Percentiles rank a stretch among this genome's conserved stretches.
Evolutionary conservation across 345 rosid genomes (phyloP).

Genomic region (Eucalyptus brandiana): DNA sequence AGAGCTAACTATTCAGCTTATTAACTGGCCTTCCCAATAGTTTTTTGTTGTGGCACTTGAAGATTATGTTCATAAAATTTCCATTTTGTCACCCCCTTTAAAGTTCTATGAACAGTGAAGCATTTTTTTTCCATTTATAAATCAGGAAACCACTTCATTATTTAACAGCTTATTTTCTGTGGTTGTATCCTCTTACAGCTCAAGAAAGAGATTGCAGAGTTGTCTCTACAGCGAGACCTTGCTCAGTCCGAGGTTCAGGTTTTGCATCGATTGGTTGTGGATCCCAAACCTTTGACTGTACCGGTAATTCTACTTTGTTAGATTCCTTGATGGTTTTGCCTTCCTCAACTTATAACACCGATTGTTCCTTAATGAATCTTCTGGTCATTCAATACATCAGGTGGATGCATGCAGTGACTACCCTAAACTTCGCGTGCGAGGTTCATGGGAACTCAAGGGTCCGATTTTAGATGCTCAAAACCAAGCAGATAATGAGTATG

Average conservation of each 20-base stretch:
- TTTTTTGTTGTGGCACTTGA: neutral
- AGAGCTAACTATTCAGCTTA: neutral
- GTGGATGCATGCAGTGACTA: constrained; percentile 31
- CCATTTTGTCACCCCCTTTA: neutral
- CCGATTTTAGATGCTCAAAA: constrained; percentile 18
- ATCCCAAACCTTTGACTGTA: constrained; percentile 17
- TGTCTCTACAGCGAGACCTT: constrained; percentile 39
- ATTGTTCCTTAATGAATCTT: neutral
- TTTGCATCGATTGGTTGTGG: constrained; percentile 24
- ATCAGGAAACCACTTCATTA: neutral
- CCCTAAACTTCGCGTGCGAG: constrained; percentile 61
- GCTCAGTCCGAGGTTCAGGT: constrained; percentile 55
- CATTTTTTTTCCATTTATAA: neutral
- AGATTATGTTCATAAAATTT: neutral
- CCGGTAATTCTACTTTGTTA: neutral
- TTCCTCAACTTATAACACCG: neutral
- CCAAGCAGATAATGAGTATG: constrained; percentile 15
- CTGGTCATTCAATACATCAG: constrained; percentile 16
- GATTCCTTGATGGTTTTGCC: neutral
- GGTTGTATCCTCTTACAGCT: constrained; percentile 34
- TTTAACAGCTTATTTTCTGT: neutral
- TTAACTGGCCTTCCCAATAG: neutral
- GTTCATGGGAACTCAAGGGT: constrained; percentile 46
- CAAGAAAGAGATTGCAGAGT: constrained; percentile 38
- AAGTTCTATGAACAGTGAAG: neutral